Percentiles rank a stretch among this genome's conserved stretches.
Evolutionary conservation across 2,329 filamentous ascomycete species (phyloP).

Genomic region (Monilinia aucupariae): DNA sequence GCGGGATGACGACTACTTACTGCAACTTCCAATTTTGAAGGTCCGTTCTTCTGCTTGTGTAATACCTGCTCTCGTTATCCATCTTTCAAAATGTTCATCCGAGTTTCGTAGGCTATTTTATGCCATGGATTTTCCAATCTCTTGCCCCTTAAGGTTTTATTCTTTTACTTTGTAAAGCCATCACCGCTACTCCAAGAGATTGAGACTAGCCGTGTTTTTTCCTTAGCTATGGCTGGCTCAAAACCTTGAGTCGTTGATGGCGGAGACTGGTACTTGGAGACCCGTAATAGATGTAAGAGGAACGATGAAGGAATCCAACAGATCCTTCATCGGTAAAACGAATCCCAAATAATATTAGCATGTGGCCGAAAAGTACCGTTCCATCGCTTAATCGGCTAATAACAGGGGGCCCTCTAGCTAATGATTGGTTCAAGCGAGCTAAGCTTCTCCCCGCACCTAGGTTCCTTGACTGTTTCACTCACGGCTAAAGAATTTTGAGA

Average conservation of each 20-base stretch:
- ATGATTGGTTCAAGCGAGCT: constrained; percentile 10
- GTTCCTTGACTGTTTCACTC: not conserved
- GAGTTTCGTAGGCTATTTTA: not conserved
- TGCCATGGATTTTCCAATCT: not conserved
- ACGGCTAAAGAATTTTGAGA: constrained; percentile 14
- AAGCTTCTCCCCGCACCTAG: not conserved
- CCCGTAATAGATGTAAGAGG: too few species aligned
- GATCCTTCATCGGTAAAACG: not conserved
- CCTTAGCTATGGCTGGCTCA: not conserved
- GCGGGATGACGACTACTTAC: not conserved
- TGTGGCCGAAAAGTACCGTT: not conserved
- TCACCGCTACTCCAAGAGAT: not conserved
- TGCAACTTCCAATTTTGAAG: not conserved
- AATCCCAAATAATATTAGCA: not conserved
- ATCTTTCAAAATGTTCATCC: not conserved
- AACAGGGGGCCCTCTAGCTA: not conserved
- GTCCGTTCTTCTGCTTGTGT: not conserved
- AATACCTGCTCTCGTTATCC: not conserved
- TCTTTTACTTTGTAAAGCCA: not conserved
- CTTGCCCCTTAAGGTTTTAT: not conserved
- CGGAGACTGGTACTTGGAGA: not conserved
- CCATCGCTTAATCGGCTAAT: not conserved
- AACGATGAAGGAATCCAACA: not conserved
- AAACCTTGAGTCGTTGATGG: not conserved
- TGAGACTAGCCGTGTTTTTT: not conserved